Conservation (phyloP, 257 asterid species). For the Galeopsis tetrahit region DNA sequence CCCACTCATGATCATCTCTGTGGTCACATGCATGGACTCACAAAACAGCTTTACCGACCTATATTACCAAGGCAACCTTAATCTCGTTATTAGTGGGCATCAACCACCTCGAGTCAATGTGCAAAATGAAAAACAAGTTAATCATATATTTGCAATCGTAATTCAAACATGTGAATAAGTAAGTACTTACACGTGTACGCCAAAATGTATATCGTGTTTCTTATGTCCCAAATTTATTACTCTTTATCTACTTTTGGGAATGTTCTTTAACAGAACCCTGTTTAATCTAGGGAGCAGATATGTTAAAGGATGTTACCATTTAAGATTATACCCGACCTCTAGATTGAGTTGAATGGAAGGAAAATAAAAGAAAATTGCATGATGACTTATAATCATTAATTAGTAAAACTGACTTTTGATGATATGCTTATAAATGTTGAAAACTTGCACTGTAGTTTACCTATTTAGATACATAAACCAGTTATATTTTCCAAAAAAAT, state of each 20-base stretch:
- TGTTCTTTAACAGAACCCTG: background rate
- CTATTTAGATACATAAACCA: background rate
- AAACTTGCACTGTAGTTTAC: background rate
- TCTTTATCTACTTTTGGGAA: background rate
- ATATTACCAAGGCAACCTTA: background rate
- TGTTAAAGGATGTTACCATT: background rate
- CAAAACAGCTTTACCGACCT: background rate
- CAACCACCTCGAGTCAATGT: background rate
- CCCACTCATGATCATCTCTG: constrained; percentile 7
- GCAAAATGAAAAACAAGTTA: background rate
- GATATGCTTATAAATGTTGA: background rate
- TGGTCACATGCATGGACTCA: background rate
- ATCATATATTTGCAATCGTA: background rate
- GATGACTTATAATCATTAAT: constrained; percentile 3
- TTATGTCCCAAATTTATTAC: background rate
- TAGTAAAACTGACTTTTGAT: background rate
- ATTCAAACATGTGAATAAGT: background rate
- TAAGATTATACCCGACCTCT: background rate
- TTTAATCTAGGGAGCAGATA: background rate
- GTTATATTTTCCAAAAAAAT: background rate
- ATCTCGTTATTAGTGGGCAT: constrained; percentile 3
- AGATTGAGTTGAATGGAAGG: background rate
- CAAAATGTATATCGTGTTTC: background rate
- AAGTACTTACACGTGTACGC: background rate
- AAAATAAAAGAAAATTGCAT: background rate